These are phyloP conservation scores for Aspergillus avenaceus DNA, from an alignment of 495 filamentous ascomycete genomes.

Conservation along the genomic window DNA sequence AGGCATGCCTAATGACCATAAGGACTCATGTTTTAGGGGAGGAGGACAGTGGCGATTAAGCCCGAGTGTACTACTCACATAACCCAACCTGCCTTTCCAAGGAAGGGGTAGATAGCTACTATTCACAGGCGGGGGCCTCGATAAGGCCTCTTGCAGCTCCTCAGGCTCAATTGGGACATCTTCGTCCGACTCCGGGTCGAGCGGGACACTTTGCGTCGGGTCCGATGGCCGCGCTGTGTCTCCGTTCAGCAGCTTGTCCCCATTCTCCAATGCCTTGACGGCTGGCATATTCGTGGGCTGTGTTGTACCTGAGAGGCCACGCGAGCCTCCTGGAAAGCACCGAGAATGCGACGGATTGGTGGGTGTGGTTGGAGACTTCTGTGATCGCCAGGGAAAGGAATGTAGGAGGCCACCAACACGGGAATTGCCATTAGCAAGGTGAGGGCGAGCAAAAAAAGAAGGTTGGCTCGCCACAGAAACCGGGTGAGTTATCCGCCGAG, in stretches of 20 bases:
- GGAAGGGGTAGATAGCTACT: slow-evolving; percentile 83
- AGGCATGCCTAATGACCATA: slow-evolving; percentile 63
- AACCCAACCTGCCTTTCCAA: slow-evolving; percentile 90
- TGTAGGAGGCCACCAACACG: background rate
- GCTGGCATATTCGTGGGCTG: background rate
- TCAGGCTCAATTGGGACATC: slow-evolving; percentile 36
- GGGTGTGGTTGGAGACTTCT: slow-evolving; percentile 8
- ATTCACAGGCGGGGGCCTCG: slow-evolving; percentile 74
- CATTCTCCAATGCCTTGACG: background rate
- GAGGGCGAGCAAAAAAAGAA: slow-evolving; percentile 10
- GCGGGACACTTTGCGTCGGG: slow-evolving; percentile 5
- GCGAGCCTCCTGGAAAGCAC: slow-evolving; percentile 1
- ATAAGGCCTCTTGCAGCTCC: slow-evolving; percentile 46
- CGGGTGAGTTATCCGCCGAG: slow-evolving; percentile 10
- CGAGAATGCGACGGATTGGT: background rate
- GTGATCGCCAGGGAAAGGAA: slow-evolving; percentile 7
- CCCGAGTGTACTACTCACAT: slow-evolving; percentile 51
- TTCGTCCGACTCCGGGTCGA: slow-evolving; percentile 49
- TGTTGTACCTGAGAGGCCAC: background rate
- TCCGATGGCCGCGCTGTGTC: slow-evolving; percentile 1
- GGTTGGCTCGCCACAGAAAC: slow-evolving; percentile 16
- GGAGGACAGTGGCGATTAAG: background rate
- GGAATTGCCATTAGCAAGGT: background rate
- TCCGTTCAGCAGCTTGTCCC: background rate
- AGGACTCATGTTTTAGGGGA: slow-evolving; percentile 11